These are phyloP conservation scores for Talaromyces verruculosus DNA, from an alignment of 2,329 filamentous ascomycete species.

Conservation along the genomic window DNA sequence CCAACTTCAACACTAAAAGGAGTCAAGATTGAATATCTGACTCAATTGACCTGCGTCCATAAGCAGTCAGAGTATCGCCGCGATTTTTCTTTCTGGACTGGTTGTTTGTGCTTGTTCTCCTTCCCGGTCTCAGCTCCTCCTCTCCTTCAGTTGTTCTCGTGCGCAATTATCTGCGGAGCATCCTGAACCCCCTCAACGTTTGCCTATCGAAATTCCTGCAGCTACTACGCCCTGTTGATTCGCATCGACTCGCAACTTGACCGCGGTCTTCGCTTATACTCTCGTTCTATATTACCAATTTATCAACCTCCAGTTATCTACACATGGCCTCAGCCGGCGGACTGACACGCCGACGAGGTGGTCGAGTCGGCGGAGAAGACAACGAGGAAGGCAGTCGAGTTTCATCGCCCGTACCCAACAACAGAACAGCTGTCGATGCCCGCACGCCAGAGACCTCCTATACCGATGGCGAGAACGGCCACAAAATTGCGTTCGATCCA, in stretches of 20 bases:
- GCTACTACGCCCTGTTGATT: not conserved
- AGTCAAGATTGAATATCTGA: not conserved
- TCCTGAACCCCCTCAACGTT: conserved; percentile 16
- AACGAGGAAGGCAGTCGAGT: conserved; percentile 65
- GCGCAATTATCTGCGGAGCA: conserved; percentile 19
- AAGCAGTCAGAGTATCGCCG: not conserved
- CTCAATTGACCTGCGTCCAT: conserved; percentile 13
- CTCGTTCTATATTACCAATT: not conserved
- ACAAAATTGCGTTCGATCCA: conserved; percentile 98
- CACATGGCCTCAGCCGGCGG: conserved; percentile 67
- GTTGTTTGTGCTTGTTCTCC: conserved; percentile 2
- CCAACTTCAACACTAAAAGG: not conserved
- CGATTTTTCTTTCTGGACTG: conserved; percentile 1
- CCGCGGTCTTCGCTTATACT: not conserved
- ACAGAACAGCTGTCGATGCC: conserved; percentile 57
- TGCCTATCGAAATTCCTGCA: not conserved
- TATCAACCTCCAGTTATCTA: not conserved
- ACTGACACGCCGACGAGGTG: conserved; percentile 68
- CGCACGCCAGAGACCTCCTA: conserved; percentile 75
- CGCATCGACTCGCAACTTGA: not conserved
- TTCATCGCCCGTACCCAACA: conserved; percentile 62
- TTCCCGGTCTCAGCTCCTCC: conserved; percentile 4
- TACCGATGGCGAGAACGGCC: conserved; percentile 82
- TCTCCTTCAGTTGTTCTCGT: conserved; percentile 19
- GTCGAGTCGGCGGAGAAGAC: conserved; percentile 57